Conservation (phyloP, 805 yeast genomes). For the Metschnikowia reukaufii region DNA sequence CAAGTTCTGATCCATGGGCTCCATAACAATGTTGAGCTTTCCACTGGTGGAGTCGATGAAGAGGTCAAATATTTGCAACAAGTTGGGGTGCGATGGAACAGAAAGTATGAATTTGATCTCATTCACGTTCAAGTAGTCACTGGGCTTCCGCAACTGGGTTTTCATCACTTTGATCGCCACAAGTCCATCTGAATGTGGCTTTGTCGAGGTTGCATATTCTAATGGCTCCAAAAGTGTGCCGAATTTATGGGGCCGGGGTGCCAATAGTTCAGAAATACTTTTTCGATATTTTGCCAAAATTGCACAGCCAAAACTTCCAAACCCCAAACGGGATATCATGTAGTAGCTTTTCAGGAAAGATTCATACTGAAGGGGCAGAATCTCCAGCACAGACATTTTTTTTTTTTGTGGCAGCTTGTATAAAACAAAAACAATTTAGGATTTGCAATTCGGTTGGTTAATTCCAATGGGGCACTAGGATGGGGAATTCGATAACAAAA, state of each 20-base stretch:
- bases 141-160: conserved; percentile 26
- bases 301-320: conserved; percentile 77
- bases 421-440: not conserved
- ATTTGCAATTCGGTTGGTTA: not conserved
- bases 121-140: conserved; percentile 45
- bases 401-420: not conserved
- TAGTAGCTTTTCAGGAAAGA: conserved; percentile 38
- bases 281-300: conserved; percentile 54
- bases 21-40: conserved; percentile 82
- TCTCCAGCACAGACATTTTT: conserved; percentile 8
- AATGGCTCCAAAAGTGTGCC: conserved; percentile 54
- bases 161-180: conserved; percentile 83
- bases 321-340: conserved; percentile 56
- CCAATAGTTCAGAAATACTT: conserved; percentile 22
- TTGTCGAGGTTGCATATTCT: conserved; percentile 20
- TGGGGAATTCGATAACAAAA: not conserved
- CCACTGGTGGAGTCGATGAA: conserved; percentile 64
- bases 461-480: not conserved
- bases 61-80: conserved; percentile 76
- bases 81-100: conserved; percentile 66
- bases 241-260: conserved; percentile 18
- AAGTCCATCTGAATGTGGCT: conserved; percentile 30
- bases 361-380: conserved; percentile 15
- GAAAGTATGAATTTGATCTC: conserved; percentile 67
- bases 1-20: conserved; percentile 78